phyloP scores from a whole-genome alignment of 305 asterid genomes.

The Stenogyne calaminthoides region DNA sequence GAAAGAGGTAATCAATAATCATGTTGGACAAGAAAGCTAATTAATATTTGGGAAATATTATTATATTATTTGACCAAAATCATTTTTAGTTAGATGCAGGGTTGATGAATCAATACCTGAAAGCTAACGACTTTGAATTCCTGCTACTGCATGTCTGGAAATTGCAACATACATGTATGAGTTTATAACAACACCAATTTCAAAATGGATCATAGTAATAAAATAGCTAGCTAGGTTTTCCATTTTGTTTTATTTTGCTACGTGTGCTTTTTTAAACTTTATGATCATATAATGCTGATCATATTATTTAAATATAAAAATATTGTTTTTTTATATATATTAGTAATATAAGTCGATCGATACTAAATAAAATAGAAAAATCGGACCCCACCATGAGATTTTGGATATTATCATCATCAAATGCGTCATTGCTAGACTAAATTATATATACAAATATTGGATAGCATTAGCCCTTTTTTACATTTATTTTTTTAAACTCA shows the following conservation, averaged over 20 bases:
- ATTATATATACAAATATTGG: too few species aligned
- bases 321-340: not conserved
- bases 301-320: not conserved
- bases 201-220: not conserved
- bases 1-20: slow-evolving; percentile 27
- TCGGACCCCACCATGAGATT: not conserved
- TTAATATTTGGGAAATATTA: slow-evolving; percentile 1
- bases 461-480: too few species aligned
- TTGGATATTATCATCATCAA: too few species aligned
- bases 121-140: slow-evolving; percentile 58
- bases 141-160: slow-evolving; percentile 12
- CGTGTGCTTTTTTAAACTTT: not conserved
- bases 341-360: not conserved
- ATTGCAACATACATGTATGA: slow-evolving; percentile 15
- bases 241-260: not conserved
- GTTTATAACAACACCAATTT: not conserved
- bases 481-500: not conserved
- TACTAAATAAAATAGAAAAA: not conserved
- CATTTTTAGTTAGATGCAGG: slow-evolving; percentile 46
- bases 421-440: too few species aligned
- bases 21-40: slow-evolving; percentile 32
- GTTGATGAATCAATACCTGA: slow-evolving; percentile 61
- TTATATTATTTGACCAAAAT: slow-evolving; percentile 50
- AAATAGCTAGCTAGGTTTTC: not conserved
- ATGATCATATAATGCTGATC: not conserved